Conservation (phyloP, 805 yeast genomes). For the Wickerhamiella kurtzmanii region DNA sequence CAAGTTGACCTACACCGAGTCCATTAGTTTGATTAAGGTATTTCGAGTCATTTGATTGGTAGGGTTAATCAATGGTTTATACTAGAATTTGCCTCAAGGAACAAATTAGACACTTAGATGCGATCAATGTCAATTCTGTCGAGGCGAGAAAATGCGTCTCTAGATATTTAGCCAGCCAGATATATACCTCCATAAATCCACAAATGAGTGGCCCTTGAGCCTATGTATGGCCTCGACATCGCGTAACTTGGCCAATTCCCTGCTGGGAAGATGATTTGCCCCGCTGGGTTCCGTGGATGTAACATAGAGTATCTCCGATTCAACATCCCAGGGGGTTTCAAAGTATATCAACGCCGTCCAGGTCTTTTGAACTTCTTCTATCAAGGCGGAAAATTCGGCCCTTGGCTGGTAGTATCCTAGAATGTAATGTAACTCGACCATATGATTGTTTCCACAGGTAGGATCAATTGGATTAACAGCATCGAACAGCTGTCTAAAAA, state of each 20-base stretch:
- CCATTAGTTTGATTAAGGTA: too few species aligned
- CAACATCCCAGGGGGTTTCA: constrained; percentile 21
- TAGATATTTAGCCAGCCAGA: not conserved
- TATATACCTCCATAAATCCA: not conserved
- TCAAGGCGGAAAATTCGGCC: constrained; percentile 10
- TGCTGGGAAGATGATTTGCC: not conserved
- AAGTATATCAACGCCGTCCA: constrained; percentile 21
- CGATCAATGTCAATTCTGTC: too few species aligned
- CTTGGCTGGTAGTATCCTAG: constrained; percentile 19
- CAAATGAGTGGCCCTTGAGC: not conserved
- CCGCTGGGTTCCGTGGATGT: not conserved
- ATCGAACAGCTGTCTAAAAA: constrained; percentile 23
- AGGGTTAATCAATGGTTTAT: too few species aligned
- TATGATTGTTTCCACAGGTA: constrained; percentile 23
- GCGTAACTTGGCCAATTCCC: not conserved
- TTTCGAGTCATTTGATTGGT: too few species aligned
- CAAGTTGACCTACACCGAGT: too few species aligned
- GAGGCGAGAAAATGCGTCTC: too few species aligned
- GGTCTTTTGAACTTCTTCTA: constrained; percentile 17
- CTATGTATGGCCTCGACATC: not conserved
- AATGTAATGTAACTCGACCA: constrained; percentile 25
- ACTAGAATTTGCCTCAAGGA: too few species aligned
- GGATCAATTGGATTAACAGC: constrained; percentile 22
- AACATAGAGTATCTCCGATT: constrained; percentile 3
- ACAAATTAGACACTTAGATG: too few species aligned